phyloP scores from a whole-genome alignment of 108 stramenopile species.

The Cyclotella kingstonii region DNA sequence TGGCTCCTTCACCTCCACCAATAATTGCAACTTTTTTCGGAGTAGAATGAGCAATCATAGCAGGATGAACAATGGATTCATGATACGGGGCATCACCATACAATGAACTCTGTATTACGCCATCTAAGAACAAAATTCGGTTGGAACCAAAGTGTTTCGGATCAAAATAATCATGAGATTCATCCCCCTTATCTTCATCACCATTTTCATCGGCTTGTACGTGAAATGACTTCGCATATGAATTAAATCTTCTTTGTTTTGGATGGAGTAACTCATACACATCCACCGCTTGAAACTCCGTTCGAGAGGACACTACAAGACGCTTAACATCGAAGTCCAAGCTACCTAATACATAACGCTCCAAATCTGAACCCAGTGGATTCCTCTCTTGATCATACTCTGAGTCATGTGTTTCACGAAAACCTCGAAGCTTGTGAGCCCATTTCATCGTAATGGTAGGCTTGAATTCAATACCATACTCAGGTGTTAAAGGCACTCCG shows the following conservation, averaged over 20 bases:
- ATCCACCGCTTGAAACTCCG: conserved; percentile 57
- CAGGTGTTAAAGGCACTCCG: conserved; percentile 27
- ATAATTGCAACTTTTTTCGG: conserved; percentile 90
- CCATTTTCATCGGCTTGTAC: too few relatives aligned
- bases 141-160: conserved; percentile 60
- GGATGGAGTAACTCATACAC: conserved; percentile 66
- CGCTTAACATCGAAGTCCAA: conserved; percentile 55
- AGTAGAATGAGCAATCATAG: conserved; percentile 82
- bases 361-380: conserved; percentile 41
- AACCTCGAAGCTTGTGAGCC: conserved; percentile 75
- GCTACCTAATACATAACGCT: conserved; percentile 27
- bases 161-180: conserved; percentile 57
- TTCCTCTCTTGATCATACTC: conserved; percentile 24
- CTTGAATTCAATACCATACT: not conserved
- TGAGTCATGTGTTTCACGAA: conserved; percentile 34
- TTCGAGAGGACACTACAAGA: conserved; percentile 33
- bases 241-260: conserved; percentile 17
- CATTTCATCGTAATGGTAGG: conserved; percentile 46
- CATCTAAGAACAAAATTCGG: conserved; percentile 62
- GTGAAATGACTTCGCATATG: conserved; percentile 50
- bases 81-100: conserved; percentile 85
- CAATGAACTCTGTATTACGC: conserved; percentile 61
- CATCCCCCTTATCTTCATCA: conserved; percentile 13
- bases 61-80: conserved; percentile 93
- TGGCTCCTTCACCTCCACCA: conserved; percentile 93